A percentile compares a stretch with the other conserved stretches of the same genome.
These are phyloP conservation scores for Rhizopus stolonifer DNA, from an alignment of 371 early-diverging fungal genomes.

Conservation along the genomic window DNA sequence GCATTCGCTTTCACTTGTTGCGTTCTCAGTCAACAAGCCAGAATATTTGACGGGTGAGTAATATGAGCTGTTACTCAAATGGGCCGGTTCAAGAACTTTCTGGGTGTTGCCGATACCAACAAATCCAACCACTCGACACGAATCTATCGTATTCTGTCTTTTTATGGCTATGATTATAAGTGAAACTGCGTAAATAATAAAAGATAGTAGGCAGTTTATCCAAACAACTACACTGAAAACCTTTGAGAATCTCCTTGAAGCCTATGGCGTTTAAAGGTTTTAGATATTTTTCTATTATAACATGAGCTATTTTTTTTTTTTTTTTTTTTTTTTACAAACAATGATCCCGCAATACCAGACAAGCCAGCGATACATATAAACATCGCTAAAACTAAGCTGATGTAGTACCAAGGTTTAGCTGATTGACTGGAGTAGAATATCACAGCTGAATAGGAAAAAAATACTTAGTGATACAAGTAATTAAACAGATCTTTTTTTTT, in stretches of 20 bases:
- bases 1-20: conserved; percentile 32
- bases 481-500: too few relatives aligned
- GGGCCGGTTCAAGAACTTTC: conserved; percentile 23
- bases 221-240: conserved; percentile 46
- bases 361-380: conserved; percentile 42
- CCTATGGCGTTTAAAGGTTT: too few relatives aligned
- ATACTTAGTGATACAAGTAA: not conserved
- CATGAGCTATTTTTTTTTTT: not conserved
- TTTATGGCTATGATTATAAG: conserved; percentile 35
- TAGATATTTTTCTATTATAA: not conserved
- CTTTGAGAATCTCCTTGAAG: conserved; percentile 43
- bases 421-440: conserved; percentile 47
- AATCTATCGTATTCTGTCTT: conserved; percentile 33
- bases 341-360: conserved; percentile 43
- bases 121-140: conserved; percentile 45
- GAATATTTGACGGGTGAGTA: conserved; percentile 47
- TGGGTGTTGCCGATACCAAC: conserved; percentile 41
- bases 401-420: conserved; percentile 46
- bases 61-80: conserved; percentile 32
- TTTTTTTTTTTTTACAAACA: conserved; percentile 30
- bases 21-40: conserved; percentile 36
- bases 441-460: conserved; percentile 27
- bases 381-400: conserved; percentile 40
- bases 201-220: conserved; percentile 39
- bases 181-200: conserved; percentile 41